These are phyloP conservation scores for Metschnikowia bowlesiae DNA, from an alignment of 805 yeast species.

Conservation along the genomic window DNA sequence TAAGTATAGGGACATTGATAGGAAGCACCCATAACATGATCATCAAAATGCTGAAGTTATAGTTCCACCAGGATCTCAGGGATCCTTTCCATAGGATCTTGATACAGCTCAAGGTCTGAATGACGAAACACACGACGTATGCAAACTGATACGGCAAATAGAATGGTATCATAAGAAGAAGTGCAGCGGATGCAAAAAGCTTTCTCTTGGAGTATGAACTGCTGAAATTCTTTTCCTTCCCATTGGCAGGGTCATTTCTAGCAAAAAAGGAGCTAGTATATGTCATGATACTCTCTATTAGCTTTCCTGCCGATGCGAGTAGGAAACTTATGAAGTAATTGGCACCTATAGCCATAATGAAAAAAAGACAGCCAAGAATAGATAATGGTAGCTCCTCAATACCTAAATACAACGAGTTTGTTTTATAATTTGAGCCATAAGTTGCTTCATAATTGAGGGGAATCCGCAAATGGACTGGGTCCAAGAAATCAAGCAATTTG, in stretches of 20 bases:
- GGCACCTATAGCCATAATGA: slow-evolving; percentile 41
- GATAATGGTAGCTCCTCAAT: slow-evolving; percentile 52
- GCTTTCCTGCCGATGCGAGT: slow-evolving; percentile 14
- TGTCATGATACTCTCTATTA: slow-evolving; percentile 1
- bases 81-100: slow-evolving; percentile 18
- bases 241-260: neutral
- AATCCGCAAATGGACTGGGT: slow-evolving; percentile 50
- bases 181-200: slow-evolving; percentile 33
- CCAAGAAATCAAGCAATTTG: slow-evolving; percentile 39
- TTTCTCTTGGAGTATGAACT: slow-evolving; percentile 3
- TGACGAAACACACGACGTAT: slow-evolving; percentile 52
- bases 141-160: slow-evolving; percentile 83
- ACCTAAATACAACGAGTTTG: slow-evolving; percentile 66
- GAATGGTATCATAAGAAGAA: slow-evolving; percentile 45
- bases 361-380: slow-evolving; percentile 57
- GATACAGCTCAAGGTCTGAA: slow-evolving; percentile 54
- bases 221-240: neutral
- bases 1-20: slow-evolving; percentile 67
- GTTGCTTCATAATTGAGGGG: slow-evolving; percentile 42
- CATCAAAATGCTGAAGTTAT: slow-evolving; percentile 57
- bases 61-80: slow-evolving; percentile 41
- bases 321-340: slow-evolving; percentile 35
- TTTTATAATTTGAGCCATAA: slow-evolving; percentile 25
- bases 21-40: slow-evolving; percentile 77
- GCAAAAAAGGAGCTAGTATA: neutral